phyloP scores from a whole-genome alignment of 2,329 filamentous ascomycete genomes.

The Scedosporium dehoogii region DNA sequence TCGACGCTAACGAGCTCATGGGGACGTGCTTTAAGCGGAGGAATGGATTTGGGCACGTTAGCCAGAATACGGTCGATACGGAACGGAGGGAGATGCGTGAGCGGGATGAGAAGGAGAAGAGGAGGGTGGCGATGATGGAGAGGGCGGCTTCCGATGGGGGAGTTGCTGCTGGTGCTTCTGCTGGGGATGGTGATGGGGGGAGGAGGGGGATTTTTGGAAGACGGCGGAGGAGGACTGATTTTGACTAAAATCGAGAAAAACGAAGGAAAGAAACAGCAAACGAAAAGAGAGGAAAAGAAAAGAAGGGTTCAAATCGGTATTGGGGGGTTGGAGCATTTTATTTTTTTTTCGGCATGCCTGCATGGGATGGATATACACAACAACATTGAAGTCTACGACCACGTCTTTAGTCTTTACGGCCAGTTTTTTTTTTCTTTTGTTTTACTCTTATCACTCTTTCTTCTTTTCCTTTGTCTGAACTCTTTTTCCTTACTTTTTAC shows the following conservation, averaged over 20 bases:
- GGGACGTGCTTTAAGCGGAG: conserved; percentile 74
- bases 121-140: not conserved
- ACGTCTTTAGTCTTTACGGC: too few species aligned
- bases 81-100: conserved; percentile 59
- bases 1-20: conserved; percentile 75
- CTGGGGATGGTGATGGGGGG: not conserved
- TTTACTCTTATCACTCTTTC: conserved; percentile 8
- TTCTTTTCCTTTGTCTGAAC: conserved; percentile 6
- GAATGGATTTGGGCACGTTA: conserved; percentile 72
- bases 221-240: conserved; percentile 4
- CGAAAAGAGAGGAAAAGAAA: too few species aligned
- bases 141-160: not conserved
- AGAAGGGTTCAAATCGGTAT: not conserved
- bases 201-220: not conserved
- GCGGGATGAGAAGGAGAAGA: conserved; percentile 33
- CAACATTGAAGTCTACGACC: too few species aligned
- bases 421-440: conserved; percentile 13
- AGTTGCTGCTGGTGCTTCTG: not conserved
- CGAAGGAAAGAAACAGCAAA: too few species aligned
- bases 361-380: not conserved
- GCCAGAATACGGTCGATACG: conserved; percentile 71
- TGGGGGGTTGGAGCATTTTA: not conserved
- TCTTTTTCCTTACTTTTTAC: conserved; percentile 4
- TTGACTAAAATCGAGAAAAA: too few species aligned
- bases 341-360: not conserved